These are phyloP conservation scores for Amphicarpaea edgeworthii DNA, from an alignment of 306 rosid species.

Conservation along the genomic window DNA sequence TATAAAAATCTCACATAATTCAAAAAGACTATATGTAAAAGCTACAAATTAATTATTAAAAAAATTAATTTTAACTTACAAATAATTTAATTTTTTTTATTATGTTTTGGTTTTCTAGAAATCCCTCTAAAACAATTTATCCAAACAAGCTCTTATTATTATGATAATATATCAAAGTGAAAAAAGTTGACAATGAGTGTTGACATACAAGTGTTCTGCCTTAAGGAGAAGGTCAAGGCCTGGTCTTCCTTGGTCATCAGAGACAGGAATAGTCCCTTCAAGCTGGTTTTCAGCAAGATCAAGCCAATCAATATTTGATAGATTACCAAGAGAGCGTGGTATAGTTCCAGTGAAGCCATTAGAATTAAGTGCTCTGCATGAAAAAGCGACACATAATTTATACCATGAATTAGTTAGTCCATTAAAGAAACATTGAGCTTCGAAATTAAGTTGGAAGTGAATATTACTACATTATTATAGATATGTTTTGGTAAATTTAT, in stretches of 20 bases:
- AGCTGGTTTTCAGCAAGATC: conserved; percentile 61
- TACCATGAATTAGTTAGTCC: conserved; percentile 31
- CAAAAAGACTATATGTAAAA: too few species aligned
- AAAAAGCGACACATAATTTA: conserved; percentile 33
- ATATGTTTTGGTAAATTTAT: too few species aligned
- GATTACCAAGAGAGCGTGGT: conserved; percentile 58
- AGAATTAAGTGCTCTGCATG: conserved; percentile 59
- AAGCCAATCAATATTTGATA: conserved; percentile 58
- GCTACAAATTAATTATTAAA: too few species aligned
- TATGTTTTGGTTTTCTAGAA: too few species aligned
- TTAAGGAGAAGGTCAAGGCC: conserved; percentile 59
- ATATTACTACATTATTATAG: too few species aligned
- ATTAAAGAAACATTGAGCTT: conserved; percentile 30
- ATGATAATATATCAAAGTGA: conserved; percentile 30
- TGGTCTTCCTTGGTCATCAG: conserved; percentile 43
- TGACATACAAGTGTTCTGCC: conserved; percentile 60
- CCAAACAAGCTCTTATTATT: too few species aligned
- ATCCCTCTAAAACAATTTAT: too few species aligned
- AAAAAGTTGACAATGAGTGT: conserved; percentile 27
- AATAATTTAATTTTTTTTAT: too few species aligned
- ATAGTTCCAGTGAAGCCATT: conserved; percentile 55
- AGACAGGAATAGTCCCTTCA: conserved; percentile 59
- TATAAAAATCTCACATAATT: too few species aligned
- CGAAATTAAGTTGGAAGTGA: neutral
- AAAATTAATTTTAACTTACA: too few species aligned